These are phyloP conservation scores for Talaromyces funiculosus DNA, from an alignment of 2,329 filamentous ascomycete genomes.

Conservation along the genomic window DNA sequence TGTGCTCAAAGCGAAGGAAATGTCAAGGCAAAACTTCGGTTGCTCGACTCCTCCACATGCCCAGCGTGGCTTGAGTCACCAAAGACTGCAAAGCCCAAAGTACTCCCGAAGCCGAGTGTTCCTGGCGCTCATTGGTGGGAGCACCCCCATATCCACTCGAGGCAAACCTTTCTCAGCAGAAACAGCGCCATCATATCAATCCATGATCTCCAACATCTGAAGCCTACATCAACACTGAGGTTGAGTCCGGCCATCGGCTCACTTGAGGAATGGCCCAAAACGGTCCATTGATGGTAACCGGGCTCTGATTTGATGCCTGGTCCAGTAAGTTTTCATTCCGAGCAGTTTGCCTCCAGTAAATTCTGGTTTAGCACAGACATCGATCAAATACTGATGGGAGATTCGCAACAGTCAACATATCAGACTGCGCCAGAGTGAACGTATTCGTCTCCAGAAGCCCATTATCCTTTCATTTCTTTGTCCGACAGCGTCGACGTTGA, in stretches of 20 bases:
- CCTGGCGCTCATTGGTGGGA: background rate
- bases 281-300: background rate
- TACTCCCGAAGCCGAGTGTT: background rate
- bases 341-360: background rate
- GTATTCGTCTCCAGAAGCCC: background rate
- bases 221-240: background rate
- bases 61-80: background rate
- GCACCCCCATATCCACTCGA: background rate
- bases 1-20: background rate
- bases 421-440: background rate
- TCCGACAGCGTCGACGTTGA: background rate
- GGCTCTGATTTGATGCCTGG: background rate
- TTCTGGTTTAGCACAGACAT: background rate
- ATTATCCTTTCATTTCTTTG: background rate
- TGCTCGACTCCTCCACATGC: background rate
- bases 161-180: background rate
- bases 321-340: background rate
- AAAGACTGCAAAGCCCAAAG: background rate
- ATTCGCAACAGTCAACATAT: background rate
- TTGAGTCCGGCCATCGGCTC: background rate
- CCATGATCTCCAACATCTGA: background rate
- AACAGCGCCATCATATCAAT: background rate
- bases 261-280: background rate
- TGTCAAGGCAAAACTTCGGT: background rate
- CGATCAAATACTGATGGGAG: background rate